These are phyloP conservation scores for Avena atlantica DNA, from an alignment of 176 grass and related monocot genomes.

Conservation along the genomic window DNA sequence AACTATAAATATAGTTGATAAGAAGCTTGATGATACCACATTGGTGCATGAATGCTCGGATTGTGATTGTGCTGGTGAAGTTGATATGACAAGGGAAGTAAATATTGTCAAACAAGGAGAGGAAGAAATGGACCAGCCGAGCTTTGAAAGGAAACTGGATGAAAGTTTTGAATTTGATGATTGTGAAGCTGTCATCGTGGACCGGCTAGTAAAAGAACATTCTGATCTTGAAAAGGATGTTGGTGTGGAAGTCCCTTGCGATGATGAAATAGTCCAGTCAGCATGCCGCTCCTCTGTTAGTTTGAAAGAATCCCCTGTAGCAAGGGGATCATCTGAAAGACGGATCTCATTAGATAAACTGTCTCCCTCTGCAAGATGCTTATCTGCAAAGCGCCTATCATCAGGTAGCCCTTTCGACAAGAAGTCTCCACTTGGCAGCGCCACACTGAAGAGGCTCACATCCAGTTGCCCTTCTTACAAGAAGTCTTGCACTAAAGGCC, in stretches of 20 bases:
- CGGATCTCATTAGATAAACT: conserved; percentile 12
- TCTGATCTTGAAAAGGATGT: conserved; percentile 30
- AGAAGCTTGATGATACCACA: neutral
- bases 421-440: conserved; percentile 33
- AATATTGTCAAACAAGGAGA: conserved; percentile 4
- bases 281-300: conserved; percentile 24
- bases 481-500: conserved; percentile 22
- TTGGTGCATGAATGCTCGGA: conserved; percentile 41
- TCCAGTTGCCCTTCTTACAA: conserved; percentile 46
- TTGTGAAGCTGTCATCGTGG: conserved; percentile 38
- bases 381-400: conserved; percentile 42
- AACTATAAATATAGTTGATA: conserved; percentile 21
- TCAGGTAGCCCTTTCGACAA: conserved; percentile 17
- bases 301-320: conserved; percentile 3
- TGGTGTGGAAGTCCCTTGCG: neutral
- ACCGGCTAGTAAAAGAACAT: neutral
- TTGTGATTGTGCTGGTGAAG: conserved; percentile 28
- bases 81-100: conserved; percentile 16
- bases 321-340: conserved; percentile 22
- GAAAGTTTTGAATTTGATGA: conserved; percentile 50
- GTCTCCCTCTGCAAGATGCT: conserved; percentile 24
- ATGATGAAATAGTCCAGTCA: conserved; percentile 25
- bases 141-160: conserved; percentile 46
- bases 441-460: conserved; percentile 33
- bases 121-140: conserved; percentile 16